Evolutionary conservation across 495 filamentous ascomycete species (phyloP).

Genomic region (Baudoinia panamericana): DNA sequence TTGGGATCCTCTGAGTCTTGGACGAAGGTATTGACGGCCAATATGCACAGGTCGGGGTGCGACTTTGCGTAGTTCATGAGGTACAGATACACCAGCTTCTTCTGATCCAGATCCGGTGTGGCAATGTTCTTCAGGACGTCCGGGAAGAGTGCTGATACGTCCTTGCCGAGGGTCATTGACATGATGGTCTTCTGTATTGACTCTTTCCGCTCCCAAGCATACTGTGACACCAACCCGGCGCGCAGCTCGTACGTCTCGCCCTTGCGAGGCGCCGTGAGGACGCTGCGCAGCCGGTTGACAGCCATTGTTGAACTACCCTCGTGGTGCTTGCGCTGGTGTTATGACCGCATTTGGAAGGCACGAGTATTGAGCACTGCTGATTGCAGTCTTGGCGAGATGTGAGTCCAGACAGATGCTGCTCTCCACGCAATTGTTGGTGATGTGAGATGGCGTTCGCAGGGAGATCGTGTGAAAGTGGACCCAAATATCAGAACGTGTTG

Average conservation of each 20-base stretch:
- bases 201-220: constrained; percentile 97
- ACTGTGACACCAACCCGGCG: constrained; percentile 94
- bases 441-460: too few relatives aligned
- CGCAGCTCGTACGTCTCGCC: constrained; percentile 97
- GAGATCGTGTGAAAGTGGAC: too few relatives aligned
- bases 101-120: constrained; percentile 88
- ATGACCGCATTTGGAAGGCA: too few relatives aligned
- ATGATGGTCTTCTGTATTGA: constrained; percentile 99
- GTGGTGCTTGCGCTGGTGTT: too few relatives aligned
- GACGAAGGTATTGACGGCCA: constrained; percentile 98
- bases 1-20: constrained; percentile 99
- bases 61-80: constrained; percentile 99
- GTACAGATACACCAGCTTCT: constrained; percentile 98
- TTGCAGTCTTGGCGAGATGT: too few relatives aligned
- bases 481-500: too few relatives aligned
- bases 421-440: too few relatives aligned
- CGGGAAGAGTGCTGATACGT: constrained; percentile 93
- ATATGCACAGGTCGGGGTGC: constrained; percentile 95
- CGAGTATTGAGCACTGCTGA: too few relatives aligned
- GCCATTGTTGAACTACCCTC: constrained; percentile 47
- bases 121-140: constrained; percentile 99
- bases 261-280: constrained; percentile 83
- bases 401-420: too few relatives aligned
- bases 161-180: constrained; percentile 98
- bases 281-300: constrained; percentile 88